phyloP scores from a whole-genome alignment of 148 eudicot species.

The Hydrangea macrophylla region DNA sequence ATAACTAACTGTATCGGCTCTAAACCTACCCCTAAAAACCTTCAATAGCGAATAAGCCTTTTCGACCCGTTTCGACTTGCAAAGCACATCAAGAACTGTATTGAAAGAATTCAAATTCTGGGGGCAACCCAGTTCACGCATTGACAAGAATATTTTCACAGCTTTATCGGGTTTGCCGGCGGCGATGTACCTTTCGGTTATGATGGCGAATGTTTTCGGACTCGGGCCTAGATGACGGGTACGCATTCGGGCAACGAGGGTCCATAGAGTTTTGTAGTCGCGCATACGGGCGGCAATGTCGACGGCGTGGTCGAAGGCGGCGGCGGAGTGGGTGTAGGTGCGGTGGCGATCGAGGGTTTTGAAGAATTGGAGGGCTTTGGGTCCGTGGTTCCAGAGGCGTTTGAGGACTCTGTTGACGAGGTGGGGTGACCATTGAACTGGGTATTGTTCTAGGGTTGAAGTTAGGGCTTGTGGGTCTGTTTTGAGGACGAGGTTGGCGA shows the following conservation, averaged over 20 bases:
- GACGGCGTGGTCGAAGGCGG: slow-evolving; percentile 63
- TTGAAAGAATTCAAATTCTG: slow-evolving; percentile 70
- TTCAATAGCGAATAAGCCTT: slow-evolving; percentile 64
- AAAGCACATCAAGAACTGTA: slow-evolving; percentile 65
- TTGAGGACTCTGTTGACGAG: slow-evolving; percentile 56
- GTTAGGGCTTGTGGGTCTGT: slow-evolving; percentile 37
- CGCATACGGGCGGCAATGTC: slow-evolving; percentile 73
- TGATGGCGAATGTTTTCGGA: slow-evolving; percentile 67
- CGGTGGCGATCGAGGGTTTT: slow-evolving; percentile 48
- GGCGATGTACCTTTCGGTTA: slow-evolving; percentile 67
- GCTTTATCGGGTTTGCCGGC: slow-evolving; percentile 80
- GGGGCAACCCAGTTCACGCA: slow-evolving; percentile 56
- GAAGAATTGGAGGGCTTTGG: slow-evolving; percentile 91
- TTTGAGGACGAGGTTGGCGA: slow-evolving; percentile 50
- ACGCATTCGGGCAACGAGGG: slow-evolving; percentile 46
- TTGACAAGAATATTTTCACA: slow-evolving; percentile 62
- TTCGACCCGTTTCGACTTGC: slow-evolving; percentile 69
- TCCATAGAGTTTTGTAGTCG: slow-evolving; percentile 48
- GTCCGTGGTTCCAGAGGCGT: slow-evolving; percentile 86
- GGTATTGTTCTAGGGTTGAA: slow-evolving; percentile 29
- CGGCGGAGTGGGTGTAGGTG: slow-evolving; percentile 48
- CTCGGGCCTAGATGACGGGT: slow-evolving; percentile 57
- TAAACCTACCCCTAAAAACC: slow-evolving; percentile 45
- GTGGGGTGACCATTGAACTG: slow-evolving; percentile 38
- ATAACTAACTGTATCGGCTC: slow-evolving; percentile 74